Base-by-base conservation (phyloP, 2,329 filamentous ascomycete species). In the Stemphylium lycopersici region DNA sequence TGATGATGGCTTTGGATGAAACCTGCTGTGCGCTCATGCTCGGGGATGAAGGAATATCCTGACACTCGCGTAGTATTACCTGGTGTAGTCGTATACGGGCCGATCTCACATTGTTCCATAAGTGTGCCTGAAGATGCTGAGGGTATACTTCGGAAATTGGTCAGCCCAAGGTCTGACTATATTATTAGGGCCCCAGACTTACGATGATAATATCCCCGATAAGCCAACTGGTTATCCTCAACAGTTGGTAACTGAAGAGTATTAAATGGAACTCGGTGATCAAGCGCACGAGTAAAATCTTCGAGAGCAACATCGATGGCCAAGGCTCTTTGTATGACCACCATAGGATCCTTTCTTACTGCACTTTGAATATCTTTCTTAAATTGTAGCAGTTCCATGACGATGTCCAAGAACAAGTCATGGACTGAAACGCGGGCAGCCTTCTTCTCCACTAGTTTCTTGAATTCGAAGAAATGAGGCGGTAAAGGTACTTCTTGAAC, bases 21-120 rank as follows among this genome's bases (percentile, higher is more conserved):
- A 39, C 37, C 18, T 45, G 29, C 16, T 63, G 62, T 13, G 41
- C 26, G 4, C 32, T 55, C n/a, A 56, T 13, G 3, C 24, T 16
- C 2, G 32, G 20, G 0, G 32, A 26, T 3, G 48, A 34, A 6
- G 15, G 3, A 12, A 48, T n/a, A 11, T 24, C 16, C 3, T 44
- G 41, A 34, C 59, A 63, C 49, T 68, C 61, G n/a, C 42, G 52
- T 13, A 65, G 50, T 4, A 69, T 54, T 5, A 65, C 46, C n/a
- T 63, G 58, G 31, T 69, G 66, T 6, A 69, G 52, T 16, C 67
- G 62, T 6, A 70, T 47, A 38, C 65, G 63, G n/a, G 52, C 59
- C 5, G 59, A 58, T 11, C 66, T 63, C 8, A 65, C 44, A 16
- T 63, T 68, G 42, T 71, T 71, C 67, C 65, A 70, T 2, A 69